Percentiles rank a stretch among this genome's conserved stretches.
Conservation (phyloP, 2,329 filamentous ascomycete species). For the Tolypocladium amazonense region DNA sequence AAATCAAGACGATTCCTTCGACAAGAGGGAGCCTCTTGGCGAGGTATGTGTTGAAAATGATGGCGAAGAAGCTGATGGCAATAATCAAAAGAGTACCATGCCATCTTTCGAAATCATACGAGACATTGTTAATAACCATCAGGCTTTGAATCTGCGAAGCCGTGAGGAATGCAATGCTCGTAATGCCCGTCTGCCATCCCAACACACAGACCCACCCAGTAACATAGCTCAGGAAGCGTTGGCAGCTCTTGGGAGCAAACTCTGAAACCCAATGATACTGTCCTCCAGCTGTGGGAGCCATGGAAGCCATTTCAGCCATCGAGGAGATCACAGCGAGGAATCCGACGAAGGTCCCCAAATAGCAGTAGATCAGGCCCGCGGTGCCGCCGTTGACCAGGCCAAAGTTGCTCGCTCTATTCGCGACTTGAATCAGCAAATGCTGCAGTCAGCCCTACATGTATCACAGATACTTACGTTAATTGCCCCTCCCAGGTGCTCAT, state of each 20-base stretch:
- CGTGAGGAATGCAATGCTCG: background rate
- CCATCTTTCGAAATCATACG: background rate
- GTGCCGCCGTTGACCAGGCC: background rate
- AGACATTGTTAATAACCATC: background rate
- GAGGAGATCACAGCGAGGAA: background rate
- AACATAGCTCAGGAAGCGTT: background rate
- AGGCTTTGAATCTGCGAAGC: background rate
- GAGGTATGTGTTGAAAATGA: background rate
- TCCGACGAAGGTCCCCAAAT: background rate
- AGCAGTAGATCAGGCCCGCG: background rate
- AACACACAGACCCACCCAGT: background rate
- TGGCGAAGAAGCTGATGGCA: background rate
- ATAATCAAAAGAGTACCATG: background rate
- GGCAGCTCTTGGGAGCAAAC: background rate
- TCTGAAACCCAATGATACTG: background rate
- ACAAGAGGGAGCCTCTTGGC: background rate
- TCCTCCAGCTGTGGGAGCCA: background rate
- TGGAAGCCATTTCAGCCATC: background rate
- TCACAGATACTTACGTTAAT: background rate
- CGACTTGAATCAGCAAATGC: background rate
- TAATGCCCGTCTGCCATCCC: background rate
- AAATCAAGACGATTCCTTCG: background rate
- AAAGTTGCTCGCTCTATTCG: too few species aligned
- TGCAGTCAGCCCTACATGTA: background rate
- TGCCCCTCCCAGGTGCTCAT: background rate